Percentiles rank a stretch among this genome's conserved stretches.
phyloP scores from a whole-genome alignment of 306 rosid genomes.

The Prunus persica region DNA sequence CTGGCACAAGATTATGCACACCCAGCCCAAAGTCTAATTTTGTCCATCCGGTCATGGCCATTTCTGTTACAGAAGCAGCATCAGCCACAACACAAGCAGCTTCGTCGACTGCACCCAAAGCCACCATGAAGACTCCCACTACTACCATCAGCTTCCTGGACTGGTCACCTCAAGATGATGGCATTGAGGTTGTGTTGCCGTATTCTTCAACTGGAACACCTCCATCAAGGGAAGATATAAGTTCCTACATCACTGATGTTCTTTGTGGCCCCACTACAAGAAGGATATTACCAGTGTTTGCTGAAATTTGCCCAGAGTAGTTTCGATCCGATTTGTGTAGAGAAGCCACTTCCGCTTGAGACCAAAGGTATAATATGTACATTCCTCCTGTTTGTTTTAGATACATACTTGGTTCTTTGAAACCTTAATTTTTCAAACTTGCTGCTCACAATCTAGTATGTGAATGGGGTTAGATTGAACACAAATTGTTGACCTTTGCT shows the following conservation, averaged over 20 bases:
- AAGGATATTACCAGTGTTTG: conserved; percentile 48
- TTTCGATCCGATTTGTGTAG: conserved; percentile 4
- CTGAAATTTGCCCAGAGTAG: conserved; percentile 26
- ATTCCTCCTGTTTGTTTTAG: conserved; percentile 10
- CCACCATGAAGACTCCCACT: conserved; percentile 11
- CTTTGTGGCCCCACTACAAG: conserved; percentile 23
- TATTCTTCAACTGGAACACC: conserved; percentile 22
- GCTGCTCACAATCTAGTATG: background rate
- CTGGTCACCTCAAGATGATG: conserved; percentile 81
- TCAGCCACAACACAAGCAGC: conserved; percentile 23
- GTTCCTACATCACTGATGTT: conserved; percentile 28
- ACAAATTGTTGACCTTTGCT: background rate
- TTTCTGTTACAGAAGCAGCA: conserved; percentile 17
- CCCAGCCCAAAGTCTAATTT: conserved; percentile 24
- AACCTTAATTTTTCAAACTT: background rate
- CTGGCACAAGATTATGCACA: conserved; percentile 20
- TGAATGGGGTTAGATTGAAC: background rate
- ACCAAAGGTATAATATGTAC: conserved; percentile 7
- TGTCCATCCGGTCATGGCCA: conserved; percentile 25
- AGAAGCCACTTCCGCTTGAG: conserved; percentile 8
- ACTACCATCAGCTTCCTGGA: conserved; percentile 8
- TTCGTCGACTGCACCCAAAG: conserved; percentile 19
- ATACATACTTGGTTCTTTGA: background rate
- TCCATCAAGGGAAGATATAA: conserved; percentile 44
- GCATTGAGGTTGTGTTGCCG: conserved; percentile 45